Base-by-base conservation (phyloP, 805 yeast species). In the Cyberlindnera euphorbiae region DNA sequence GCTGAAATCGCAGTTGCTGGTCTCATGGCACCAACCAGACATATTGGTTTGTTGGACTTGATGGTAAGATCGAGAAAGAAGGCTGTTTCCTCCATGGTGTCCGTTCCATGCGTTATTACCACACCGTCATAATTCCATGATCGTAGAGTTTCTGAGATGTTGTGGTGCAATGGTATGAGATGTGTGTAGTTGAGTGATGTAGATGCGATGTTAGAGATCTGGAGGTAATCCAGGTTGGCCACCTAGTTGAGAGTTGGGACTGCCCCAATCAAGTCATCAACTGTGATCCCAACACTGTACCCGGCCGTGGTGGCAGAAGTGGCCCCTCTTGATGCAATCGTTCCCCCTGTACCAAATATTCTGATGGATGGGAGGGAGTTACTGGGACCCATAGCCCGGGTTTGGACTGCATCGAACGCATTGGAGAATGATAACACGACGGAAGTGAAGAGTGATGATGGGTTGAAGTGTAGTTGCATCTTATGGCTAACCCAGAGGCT, bases 91-190 rank as follows among this genome's bases (percentile, higher is more conserved):
- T 79, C 78, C 62, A 77, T 64, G 2, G 83, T 74, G 49, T 78
- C 85, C 7, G 85, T 78, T 11, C 85, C 85, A 53, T 78, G 85
- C 1, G 83, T 78, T 24, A 78, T 72, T 28, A 78, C 83, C 14
- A 76, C 68, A 26, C 82, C 83, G 48, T 75, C 77, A 44, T 65
- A 73, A 11, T 52, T 54, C 24, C 44, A 53, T 3, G 57, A 42
- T 17, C 57, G 61, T 24, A 76, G 52, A 21, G 71, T 69, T 16
- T 63, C 63, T 8, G 67, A 55, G 13, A 78, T 64, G 38, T 70
- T 69, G 29, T 61, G 55, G 41, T 74, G 67, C 31, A 78, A 64
- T 32, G 61, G 58, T 34, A 67, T 49, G 36, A 78, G 57, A 28
- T 73, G 69, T 1, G 49, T 46, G 30, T 71, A 67, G 26, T 72